These are phyloP conservation scores for Cyberlindnera nakhonratchasimensis DNA, from an alignment of 805 yeast genomes.

Conservation along the genomic window DNA sequence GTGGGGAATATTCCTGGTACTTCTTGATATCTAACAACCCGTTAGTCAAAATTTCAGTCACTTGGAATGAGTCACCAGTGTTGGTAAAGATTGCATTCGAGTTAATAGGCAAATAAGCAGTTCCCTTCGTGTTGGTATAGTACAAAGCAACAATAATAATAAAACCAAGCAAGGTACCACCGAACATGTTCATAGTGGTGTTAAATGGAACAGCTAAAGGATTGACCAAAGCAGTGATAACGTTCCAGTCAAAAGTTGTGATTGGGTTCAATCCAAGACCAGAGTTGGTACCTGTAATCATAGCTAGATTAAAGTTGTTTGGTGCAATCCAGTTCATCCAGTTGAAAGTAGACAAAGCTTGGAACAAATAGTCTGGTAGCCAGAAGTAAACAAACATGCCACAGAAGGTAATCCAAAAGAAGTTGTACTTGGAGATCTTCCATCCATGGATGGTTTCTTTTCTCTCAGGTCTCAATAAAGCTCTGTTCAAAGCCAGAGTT, in stretches of 20 bases:
- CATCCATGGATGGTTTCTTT: conserved; percentile 33
- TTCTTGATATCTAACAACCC: conserved; percentile 43
- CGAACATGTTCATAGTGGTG: conserved; percentile 30
- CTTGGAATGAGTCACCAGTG: conserved; percentile 45
- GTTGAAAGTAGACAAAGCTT: conserved; percentile 41
- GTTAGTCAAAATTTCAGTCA: conserved; percentile 45
- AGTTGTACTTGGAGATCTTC: conserved; percentile 34
- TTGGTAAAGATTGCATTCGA: conserved; percentile 50
- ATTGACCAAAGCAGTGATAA: conserved; percentile 23
- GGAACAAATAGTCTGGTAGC: conserved; percentile 44
- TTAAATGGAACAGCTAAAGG: conserved; percentile 47
- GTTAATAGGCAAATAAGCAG: conserved; percentile 40
- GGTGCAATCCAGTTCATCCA: conserved; percentile 63
- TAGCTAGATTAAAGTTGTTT: conserved; percentile 43
- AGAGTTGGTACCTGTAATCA: conserved; percentile 41
- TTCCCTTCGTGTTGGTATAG: conserved; percentile 40
- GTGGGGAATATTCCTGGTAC: conserved; percentile 56
- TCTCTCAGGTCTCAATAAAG: conserved; percentile 38
- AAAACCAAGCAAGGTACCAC: conserved; percentile 34
- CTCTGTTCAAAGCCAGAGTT: conserved; percentile 44
- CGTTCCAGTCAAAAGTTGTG: conserved; percentile 52
- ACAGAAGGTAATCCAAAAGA: conserved; percentile 30
- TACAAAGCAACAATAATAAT: conserved; percentile 35
- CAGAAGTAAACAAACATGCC: conserved; percentile 41
- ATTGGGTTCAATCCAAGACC: conserved; percentile 55